Evolutionary conservation across 768 basidiomycete genomes (phyloP).

Genomic region (Mycena polygramma): DNA sequence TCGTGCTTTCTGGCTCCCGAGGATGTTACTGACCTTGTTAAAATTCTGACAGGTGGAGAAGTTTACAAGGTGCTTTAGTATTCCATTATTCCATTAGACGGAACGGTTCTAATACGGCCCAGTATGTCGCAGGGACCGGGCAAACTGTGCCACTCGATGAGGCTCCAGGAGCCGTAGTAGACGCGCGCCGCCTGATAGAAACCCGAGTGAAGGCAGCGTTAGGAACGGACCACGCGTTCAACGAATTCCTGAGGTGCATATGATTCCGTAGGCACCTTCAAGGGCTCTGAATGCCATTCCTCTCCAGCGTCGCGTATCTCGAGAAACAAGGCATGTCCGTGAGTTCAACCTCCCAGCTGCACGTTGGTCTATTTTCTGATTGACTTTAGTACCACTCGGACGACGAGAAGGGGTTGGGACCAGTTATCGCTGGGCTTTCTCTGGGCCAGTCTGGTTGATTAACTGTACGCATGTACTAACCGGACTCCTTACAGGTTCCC

Average conservation of each 20-base stretch:
- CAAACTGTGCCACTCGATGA: conserved; percentile 18
- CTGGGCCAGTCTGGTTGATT: background rate
- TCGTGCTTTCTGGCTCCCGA: background rate
- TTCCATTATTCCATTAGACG: background rate
- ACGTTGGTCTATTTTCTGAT: too few species aligned
- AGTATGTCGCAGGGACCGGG: conserved; percentile 21
- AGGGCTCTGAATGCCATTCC: background rate
- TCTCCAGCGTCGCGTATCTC: conserved; percentile 22
- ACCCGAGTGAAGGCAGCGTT: background rate
- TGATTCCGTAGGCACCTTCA: background rate
- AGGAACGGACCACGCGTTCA: background rate
- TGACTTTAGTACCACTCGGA: conserved; percentile 19
- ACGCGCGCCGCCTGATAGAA: background rate
- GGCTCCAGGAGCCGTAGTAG: conserved; percentile 8
- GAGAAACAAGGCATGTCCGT: conserved; percentile 20
- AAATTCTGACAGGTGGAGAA: conserved; percentile 8
- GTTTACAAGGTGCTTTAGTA: conserved; percentile 9
- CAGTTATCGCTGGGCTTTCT: conserved; percentile 18
- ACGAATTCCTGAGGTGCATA: conserved; percentile 20
- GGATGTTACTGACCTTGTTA: background rate
- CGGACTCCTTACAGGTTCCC: too few species aligned
- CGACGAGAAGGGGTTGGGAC: conserved; percentile 16
- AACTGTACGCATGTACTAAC: too few species aligned
- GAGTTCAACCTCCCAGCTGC: background rate
- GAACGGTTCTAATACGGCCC: background rate